Conservation (phyloP, 805 yeast genomes). For the Metschnikowia similis region DNA sequence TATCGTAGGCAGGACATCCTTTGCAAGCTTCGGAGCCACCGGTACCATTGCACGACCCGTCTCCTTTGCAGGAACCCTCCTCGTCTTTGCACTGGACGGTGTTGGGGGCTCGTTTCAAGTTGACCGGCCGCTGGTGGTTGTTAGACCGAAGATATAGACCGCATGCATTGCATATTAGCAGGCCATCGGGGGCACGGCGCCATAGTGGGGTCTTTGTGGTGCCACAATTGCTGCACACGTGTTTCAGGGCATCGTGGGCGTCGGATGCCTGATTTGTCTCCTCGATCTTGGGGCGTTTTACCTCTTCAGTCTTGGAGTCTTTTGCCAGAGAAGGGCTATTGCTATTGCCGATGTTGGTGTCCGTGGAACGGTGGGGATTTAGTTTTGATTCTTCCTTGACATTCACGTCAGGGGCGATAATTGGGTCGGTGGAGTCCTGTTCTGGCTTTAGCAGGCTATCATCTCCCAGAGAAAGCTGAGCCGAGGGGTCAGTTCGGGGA, state of each 20-base stretch:
- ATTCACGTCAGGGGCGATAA: neutral
- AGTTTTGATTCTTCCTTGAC: neutral
- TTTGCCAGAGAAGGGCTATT: neutral
- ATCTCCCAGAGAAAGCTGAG: neutral
- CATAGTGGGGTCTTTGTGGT: slow-evolving; percentile 56
- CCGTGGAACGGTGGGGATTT: neutral
- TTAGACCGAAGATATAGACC: slow-evolving; percentile 58
- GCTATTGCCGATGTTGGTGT: neutral
- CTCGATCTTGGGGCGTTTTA: neutral
- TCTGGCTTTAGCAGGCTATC: neutral
- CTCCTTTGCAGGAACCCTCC: slow-evolving; percentile 65
- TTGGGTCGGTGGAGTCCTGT: neutral
- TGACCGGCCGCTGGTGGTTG: slow-evolving; percentile 60
- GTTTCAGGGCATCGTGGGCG: neutral
- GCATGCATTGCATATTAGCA: slow-evolving; percentile 56
- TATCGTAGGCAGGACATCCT: slow-evolving; percentile 82
- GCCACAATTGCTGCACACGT: slow-evolving; percentile 49
- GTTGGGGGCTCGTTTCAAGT: slow-evolving; percentile 56
- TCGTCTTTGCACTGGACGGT: slow-evolving; percentile 40
- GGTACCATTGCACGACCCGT: slow-evolving; percentile 81
- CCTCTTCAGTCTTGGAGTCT: neutral
- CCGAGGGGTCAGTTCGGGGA: neutral
- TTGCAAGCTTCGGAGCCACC: slow-evolving; percentile 79
- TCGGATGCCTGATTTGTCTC: neutral
- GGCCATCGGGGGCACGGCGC: slow-evolving; percentile 56